Percentiles rank a stretch among this genome's conserved stretches.
These are phyloP conservation scores for Eleusine coracana DNA, from an alignment of 176 grass and related monocot species.

Conservation along the genomic window DNA sequence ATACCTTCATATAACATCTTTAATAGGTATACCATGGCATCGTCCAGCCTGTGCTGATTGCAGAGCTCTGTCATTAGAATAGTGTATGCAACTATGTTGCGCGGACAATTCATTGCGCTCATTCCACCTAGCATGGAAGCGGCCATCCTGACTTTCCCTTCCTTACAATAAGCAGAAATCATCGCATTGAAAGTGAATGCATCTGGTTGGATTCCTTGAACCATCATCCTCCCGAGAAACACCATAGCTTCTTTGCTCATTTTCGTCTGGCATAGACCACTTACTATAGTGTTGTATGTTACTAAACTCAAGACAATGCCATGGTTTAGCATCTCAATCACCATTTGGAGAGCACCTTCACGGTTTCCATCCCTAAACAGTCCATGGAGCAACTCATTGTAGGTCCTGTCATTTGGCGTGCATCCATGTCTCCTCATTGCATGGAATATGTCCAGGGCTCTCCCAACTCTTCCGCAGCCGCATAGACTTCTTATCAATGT, in stretches of 20 bases:
- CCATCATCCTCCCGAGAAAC: constrained; percentile 63
- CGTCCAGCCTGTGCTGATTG: constrained; percentile 59
- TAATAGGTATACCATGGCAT: constrained; percentile 73
- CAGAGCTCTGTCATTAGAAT: constrained; percentile 76
- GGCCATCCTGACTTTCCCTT: constrained; percentile 55
- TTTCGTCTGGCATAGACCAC: constrained; percentile 54
- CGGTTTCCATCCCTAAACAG: constrained; percentile 52
- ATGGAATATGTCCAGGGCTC: constrained; percentile 56
- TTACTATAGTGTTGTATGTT: constrained; percentile 80
- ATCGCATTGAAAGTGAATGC: constrained; percentile 67
- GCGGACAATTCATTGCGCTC: constrained; percentile 43
- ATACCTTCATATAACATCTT: constrained; percentile 87
- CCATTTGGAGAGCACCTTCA: constrained; percentile 52
- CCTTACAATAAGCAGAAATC: constrained; percentile 76
- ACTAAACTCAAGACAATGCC: constrained; percentile 54
- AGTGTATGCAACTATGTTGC: constrained; percentile 67
- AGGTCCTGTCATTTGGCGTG: constrained; percentile 61
- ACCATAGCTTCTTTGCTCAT: constrained; percentile 62
- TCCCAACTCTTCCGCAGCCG: constrained; percentile 51
- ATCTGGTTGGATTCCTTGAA: constrained; percentile 71
- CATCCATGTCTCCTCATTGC: constrained; percentile 65
- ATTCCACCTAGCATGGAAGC: constrained; percentile 66
- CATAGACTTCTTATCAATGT: constrained; percentile 74
- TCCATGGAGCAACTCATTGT: constrained; percentile 76
- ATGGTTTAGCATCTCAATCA: constrained; percentile 56